A percentile compares a stretch with the other conserved stretches of the same genome.
Conservation (phyloP, 257 asterid species). For the Penstemon newberryi region DNA sequence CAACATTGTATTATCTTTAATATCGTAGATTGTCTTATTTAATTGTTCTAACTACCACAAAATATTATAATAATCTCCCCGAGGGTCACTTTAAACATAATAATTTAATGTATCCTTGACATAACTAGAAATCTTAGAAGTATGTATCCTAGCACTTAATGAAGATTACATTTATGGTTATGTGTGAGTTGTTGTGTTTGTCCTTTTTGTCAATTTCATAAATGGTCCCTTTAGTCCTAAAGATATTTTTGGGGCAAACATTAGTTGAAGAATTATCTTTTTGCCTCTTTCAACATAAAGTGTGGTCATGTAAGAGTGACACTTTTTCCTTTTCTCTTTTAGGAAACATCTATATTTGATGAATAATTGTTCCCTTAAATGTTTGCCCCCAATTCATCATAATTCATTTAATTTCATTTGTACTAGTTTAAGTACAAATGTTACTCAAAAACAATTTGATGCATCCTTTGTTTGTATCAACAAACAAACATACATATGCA, state of each 20-base stretch:
- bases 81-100: too few relatives aligned
- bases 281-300: background rate
- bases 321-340: background rate
- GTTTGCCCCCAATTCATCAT: background rate
- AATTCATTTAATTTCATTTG: too few relatives aligned
- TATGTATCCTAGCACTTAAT: background rate
- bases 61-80: too few relatives aligned
- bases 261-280: conserved; percentile 14
- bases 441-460: background rate
- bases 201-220: conserved; percentile 13
- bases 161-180: background rate
- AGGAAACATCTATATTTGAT: background rate
- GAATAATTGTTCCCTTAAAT: conserved; percentile 8
- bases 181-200: conserved; percentile 3
- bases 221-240: conserved; percentile 18
- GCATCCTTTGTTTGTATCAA: background rate
- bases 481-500: background rate
- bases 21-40: too few relatives aligned
- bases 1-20: too few relatives aligned
- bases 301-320: background rate
- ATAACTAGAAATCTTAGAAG: background rate
- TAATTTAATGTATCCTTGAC: too few relatives aligned
- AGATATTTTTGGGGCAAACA: conserved; percentile 9
- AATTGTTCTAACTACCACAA: too few relatives aligned
- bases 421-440: background rate